Base-by-base conservation (phyloP, 148 eudicot species). In the Rhododendron molle region DNA sequence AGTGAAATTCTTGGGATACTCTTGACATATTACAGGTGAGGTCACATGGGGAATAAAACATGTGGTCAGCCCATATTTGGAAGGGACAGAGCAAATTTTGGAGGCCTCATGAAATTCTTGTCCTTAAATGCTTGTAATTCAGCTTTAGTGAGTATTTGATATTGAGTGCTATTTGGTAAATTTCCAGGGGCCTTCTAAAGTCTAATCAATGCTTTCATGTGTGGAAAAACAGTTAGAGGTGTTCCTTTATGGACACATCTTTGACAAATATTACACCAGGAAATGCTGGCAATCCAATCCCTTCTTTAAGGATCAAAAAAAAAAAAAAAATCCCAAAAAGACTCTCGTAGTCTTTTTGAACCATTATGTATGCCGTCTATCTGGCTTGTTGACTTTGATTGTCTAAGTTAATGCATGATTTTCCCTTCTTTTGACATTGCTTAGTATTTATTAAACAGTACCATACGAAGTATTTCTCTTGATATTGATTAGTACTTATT, bases 11-110 rank as follows among this genome's bases (percentile, higher is more conserved):
- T 46, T 46, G 56, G 18, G 56, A 28, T 78, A 46, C 3, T 50
- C 36, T 78, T 47, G n/a, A 77, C 87, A 80, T 49, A 67, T 71
- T 23, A 36, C 5, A 52, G 15, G 56, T 52, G 46, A 81, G 84
- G 71, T 85, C 71, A 34, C 60, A 81, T 49, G 78, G 72, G 8
- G 8, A 56, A 80, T 36, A 86, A 72, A 72, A 81, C 80, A 72
- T 52, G 80, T 38, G 69, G 80, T 43, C 20, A 43, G 58, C 14
- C 84, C 84, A 49, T 4, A 81, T 36, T 69, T n/a, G 23, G 80
- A 34, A 54, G 26, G 40, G 16, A 52, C 30, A 86, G 38, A 79
- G 78, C 54, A 44, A 44, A 9, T 71, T 62, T 46, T 20, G 9
- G 7, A 14, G 65, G 65, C 13, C 60, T 56, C 69, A 5, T 78